Evolutionary conservation across 2,329 filamentous ascomycete genomes (phyloP).

Genomic region (Xylariaceae sp.): DNA sequence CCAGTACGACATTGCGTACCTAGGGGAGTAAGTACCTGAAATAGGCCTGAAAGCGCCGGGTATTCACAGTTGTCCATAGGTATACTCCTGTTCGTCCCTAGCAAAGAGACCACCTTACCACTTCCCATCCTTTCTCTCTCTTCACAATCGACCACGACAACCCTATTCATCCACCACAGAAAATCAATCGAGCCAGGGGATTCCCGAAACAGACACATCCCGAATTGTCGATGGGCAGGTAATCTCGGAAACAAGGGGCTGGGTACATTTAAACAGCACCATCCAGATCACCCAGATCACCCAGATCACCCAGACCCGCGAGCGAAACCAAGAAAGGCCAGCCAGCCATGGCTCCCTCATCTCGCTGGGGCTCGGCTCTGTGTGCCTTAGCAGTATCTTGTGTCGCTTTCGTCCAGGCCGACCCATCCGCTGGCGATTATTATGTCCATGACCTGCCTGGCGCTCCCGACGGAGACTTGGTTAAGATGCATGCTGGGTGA

Average conservation of each 20-base stretch:
- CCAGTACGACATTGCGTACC: too few species aligned
- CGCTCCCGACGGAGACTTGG: constrained; percentile 74
- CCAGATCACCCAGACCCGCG: too few species aligned
- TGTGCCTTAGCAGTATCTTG: constrained; percentile 55
- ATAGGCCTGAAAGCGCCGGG: constrained; percentile 20
- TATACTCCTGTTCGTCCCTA: too few species aligned
- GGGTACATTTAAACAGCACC: constrained; percentile 8
- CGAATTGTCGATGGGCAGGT: constrained; percentile 22
- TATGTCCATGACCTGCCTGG: constrained; percentile 87
- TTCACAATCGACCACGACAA: background rate
- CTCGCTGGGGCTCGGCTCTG: constrained; percentile 40
- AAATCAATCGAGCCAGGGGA: background rate
- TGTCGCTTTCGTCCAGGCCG: constrained; percentile 43
- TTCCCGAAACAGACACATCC: too few species aligned
- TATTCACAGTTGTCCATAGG: constrained; percentile 8
- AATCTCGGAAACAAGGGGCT: background rate
- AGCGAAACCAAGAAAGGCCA: too few species aligned
- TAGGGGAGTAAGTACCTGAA: too few species aligned
- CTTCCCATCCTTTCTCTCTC: background rate
- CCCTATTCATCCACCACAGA: background rate
- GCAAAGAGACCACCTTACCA: constrained; percentile 25
- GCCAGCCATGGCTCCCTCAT: constrained; percentile 39
- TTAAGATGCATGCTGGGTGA: constrained; percentile 99
- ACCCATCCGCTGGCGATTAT: constrained; percentile 79
- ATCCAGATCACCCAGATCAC: too few species aligned